Base-by-base conservation (phyloP, 805 yeast genomes). In the Clavispora phyllophila region DNA sequence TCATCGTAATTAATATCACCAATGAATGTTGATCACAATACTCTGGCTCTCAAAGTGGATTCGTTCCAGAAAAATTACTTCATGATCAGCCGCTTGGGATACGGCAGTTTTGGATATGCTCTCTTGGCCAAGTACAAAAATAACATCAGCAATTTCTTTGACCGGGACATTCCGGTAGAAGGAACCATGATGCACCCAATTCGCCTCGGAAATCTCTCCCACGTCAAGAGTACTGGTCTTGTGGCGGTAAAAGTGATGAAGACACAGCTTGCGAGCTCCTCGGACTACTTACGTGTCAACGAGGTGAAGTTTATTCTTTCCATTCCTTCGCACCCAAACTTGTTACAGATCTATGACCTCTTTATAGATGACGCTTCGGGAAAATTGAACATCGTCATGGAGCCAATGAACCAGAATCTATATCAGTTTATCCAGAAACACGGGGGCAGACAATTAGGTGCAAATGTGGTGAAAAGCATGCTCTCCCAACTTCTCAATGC, bases 201-300 rank as follows among this genome's bases (percentile, higher is more conserved):
- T 35, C 42, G 37, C 8, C 63, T 62, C 29, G 43, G 39, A 23
- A 24, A 33, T 48, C 50, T 51, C 46, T 42, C 42, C 53, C 42
- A 41, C 36, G 58, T 36, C 60, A 41, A 35, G 28, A 32, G 46
- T 2, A 44, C 47, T 19, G 55, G 73, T n/a, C 61, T 81, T 36
- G 77, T 76, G 43, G 98, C 98, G 2, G 77, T 90, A 41, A 90
- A 90, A 59, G 81, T 86, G 5, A 82, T 90, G 84, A 78, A 77
- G 44, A 74, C 69, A 3, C 47, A 43, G 20, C 41, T 62, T 22
- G 46, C 53, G n/a, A 40, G 29, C 25, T 53, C 54, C 10, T 36
- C 42, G 9, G 70, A 66, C 40, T 67, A 62, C 45, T 46, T 51
- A 23, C 48, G 53, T 15, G 81, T 82, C 6, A 81, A 84, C 51